These are phyloP conservation scores for Fusarium chaquense DNA, from an alignment of 2,329 filamentous ascomycete species.

Conservation along the genomic window DNA sequence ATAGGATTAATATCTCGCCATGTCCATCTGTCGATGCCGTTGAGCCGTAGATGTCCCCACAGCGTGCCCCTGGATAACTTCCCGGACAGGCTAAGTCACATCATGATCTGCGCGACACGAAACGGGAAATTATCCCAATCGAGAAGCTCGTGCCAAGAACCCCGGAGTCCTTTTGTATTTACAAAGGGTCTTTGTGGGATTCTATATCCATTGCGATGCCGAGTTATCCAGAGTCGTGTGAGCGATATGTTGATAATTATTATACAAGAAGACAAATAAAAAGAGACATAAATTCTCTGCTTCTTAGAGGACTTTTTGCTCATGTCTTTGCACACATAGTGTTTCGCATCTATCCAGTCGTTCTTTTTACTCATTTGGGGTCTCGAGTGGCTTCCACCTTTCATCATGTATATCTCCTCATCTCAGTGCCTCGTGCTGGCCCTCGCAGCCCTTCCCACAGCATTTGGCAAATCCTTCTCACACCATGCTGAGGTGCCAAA, in stretches of 20 bases:
- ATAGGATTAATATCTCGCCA: neutral
- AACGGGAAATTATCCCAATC: conserved; percentile 22
- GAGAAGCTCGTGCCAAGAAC: conserved; percentile 28
- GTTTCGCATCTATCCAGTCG: neutral
- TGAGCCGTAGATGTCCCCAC: conserved; percentile 18
- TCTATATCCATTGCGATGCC: conserved; percentile 18
- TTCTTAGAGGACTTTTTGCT: neutral
- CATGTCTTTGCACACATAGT: neutral
- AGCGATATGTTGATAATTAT: neutral
- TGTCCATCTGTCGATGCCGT: conserved; percentile 20
- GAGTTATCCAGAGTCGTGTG: conserved; percentile 26
- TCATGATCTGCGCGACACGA: conserved; percentile 19
- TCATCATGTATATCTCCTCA: conserved; percentile 23
- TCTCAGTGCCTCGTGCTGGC: conserved; percentile 14
- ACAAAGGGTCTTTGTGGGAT: conserved; percentile 22
- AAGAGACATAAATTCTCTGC: neutral
- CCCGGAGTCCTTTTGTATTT: conserved; percentile 19
- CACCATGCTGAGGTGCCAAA: conserved; percentile 11
- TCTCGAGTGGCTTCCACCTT: neutral
- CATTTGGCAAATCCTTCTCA: conserved; percentile 22
- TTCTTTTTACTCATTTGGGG: neutral
- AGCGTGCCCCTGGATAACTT: conserved; percentile 11
- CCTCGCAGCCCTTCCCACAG: conserved; percentile 9
- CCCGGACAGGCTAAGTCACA: conserved; percentile 4
- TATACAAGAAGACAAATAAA: conserved; percentile 13